These are phyloP conservation scores for Lodderomyces beijingensis DNA, from an alignment of 1,139 yeast genomes.

Conservation along the genomic window DNA sequence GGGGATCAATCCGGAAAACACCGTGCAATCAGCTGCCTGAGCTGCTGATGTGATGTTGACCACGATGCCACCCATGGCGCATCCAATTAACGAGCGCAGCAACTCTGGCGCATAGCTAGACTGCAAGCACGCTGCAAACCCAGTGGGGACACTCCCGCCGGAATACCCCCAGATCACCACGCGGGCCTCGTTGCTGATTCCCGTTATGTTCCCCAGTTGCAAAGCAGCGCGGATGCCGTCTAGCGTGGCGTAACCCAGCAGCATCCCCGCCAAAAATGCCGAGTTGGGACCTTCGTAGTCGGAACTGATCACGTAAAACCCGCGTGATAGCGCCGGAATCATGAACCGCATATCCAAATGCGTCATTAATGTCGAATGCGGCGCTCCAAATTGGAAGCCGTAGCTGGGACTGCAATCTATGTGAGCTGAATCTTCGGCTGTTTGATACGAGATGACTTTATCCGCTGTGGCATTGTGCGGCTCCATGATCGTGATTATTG, in stretches of 20 bases:
- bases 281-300: constrained; percentile 21
- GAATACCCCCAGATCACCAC: constrained; percentile 26
- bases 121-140: constrained; percentile 28
- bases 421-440: constrained; percentile 14
- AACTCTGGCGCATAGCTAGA: constrained; percentile 35
- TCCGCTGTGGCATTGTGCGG: constrained; percentile 24
- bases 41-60: constrained; percentile 23
- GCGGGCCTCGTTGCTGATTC: constrained; percentile 17
- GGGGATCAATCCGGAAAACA: constrained; percentile 25
- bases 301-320: constrained; percentile 25
- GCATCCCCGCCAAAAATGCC: constrained; percentile 22
- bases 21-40: constrained; percentile 21
- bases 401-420: constrained; percentile 15
- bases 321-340: constrained; percentile 18
- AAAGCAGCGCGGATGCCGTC: constrained; percentile 22
- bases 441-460: constrained; percentile 19
- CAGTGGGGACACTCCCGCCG: constrained; percentile 26
- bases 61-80: constrained; percentile 32
- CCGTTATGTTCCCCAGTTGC: constrained; percentile 16
- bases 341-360: constrained; percentile 20
- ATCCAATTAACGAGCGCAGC: constrained; percentile 21
- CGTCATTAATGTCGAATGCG: constrained; percentile 10
- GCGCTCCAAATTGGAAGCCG: constrained; percentile 14
- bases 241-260: constrained; percentile 21
- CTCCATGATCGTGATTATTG: constrained; percentile 29